Evolutionary conservation across 2,329 filamentous ascomycete species (phyloP), one percentile per base, ranked within the genome.

Genomic region (Botrytis porri): DNA sequence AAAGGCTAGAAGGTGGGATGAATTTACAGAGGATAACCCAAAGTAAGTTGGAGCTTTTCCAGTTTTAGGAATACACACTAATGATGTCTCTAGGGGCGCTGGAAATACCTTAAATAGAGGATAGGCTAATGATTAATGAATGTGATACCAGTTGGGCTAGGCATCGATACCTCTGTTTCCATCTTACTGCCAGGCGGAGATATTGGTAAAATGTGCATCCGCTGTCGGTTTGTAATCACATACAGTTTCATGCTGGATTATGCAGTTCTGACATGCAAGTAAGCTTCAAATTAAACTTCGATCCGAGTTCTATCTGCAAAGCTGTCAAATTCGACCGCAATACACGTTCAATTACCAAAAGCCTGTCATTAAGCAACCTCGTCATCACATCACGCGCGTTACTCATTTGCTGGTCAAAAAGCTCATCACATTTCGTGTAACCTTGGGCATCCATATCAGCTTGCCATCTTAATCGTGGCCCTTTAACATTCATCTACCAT

Each of bases 1-100:
- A 87, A 99, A 98, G 84, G 95, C 95, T 43, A 87, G 96, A 74
- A 91, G 91, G 74, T 99, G 96, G 96, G 96, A 99, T 83, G 95
- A 99, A 80, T 99, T 92, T 81, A 91, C 88, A 39, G 96, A 99
- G 82, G 90, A 91, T 4, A 98, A 99, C 81, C 93, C 94, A 1
- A 93, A 91, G 83, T 83, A 80, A 76, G 77, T 77, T 51, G 5
- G 16, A 45, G 20, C 35, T 29, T 39, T 66, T 32, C 7, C 8
- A 39, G 22, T 69, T 43, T n/a, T 61, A 43, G 20, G 32, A 18
- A 29, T 59, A 45, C 29, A 71, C 32, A 41, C 20, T 69, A 67
- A 73, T 69, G n/a, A 12, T 43, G 29, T 48, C 16, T 64, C 45
- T 48, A 83, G 82, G 80, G 93, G 93, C 0, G 88, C 90, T 51